phyloP scores from a whole-genome alignment of 2,329 filamentous ascomycete genomes.

The Orbilia quercus region DNA sequence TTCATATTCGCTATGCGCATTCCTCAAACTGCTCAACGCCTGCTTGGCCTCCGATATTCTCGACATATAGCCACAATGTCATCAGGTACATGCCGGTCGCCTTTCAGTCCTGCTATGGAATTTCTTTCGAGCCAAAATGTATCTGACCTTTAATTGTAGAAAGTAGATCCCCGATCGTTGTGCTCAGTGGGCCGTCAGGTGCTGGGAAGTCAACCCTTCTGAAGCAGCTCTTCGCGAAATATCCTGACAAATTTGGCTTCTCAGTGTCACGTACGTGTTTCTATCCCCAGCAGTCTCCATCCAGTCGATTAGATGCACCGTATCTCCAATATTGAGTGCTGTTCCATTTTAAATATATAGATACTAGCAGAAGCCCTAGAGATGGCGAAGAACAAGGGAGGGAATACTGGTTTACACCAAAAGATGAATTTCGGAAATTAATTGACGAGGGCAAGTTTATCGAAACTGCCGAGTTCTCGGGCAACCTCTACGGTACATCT shows the following conservation, averaged over 20 bases:
- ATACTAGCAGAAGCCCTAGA: conserved; percentile 84
- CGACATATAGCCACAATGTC: conserved; percentile 34
- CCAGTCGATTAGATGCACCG: not conserved
- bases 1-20: too few relatives aligned
- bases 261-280: conserved; percentile 64
- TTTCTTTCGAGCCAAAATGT: not conserved
- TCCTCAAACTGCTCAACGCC: conserved; percentile 1
- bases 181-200: conserved; percentile 83
- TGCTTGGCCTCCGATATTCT: conserved; percentile 1
- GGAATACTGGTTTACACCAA: conserved; percentile 81
- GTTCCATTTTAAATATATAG: conserved; percentile 63
- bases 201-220: conserved; percentile 85
- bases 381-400: conserved; percentile 78
- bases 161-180: conserved; percentile 65
- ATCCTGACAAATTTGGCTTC: conserved; percentile 75
- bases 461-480: conserved; percentile 85
- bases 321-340: too few relatives aligned
- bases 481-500: conserved; percentile 87
- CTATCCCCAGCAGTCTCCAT: not conserved
- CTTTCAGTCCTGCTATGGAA: not conserved
- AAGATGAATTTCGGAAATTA: conserved; percentile 74
- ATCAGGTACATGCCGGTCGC: conserved; percentile 13
- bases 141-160: conserved; percentile 1
- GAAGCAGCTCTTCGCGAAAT: conserved; percentile 75
- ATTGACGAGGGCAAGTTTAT: conserved; percentile 79